Evolutionary conservation across 2,329 filamentous ascomycete genomes (phyloP), one percentile per base, ranked within the genome.

Genomic region (Capronia americana): DNA sequence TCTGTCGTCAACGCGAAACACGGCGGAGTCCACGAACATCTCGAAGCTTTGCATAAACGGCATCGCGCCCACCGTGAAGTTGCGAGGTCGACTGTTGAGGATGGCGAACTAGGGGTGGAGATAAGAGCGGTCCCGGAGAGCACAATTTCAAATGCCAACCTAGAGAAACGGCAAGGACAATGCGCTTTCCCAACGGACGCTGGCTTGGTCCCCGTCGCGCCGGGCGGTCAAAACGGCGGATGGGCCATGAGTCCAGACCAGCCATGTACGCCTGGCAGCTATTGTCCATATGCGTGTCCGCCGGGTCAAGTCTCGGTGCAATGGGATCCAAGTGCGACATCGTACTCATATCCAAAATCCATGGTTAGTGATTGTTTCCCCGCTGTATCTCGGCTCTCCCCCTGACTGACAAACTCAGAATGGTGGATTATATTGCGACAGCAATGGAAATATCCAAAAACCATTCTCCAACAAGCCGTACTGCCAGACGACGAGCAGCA

Each of bases 161-260:
- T 87, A 32, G 79, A 83, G 72, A 88, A 87, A 78, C 84, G 86
- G 71, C 80, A 81, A 41, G 79, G 79, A 57, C 79, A 82, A 64
- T 93, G 91, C 78, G 74, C 82, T 62, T 90, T 93, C 73, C 91
- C 91, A 11, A 80, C 82, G 38, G 83, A 90, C 74, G 83, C 86
- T 32, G 89, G 90, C 61, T 79, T 93, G 74, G 86, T 92, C 53
- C 77, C 86, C 14, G 84, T 94, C 60, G 91, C 90, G 10, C 90
- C 90, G 4, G 81, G 80, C 60, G 76, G 77, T 51, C 75, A 80
- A 75, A 94, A 94, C 79, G 89, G 83, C 57, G 91, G 91, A 68
- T 94, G 91, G 88, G 91, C 91, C 50, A 88, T 93, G 86, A 90
- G 89, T 73, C 90, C 91, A 3, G 88, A 93, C 76, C 86, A 90